Base-by-base conservation (phyloP, 768 basidiomycete genomes). In the Pholiota molesta region DNA sequence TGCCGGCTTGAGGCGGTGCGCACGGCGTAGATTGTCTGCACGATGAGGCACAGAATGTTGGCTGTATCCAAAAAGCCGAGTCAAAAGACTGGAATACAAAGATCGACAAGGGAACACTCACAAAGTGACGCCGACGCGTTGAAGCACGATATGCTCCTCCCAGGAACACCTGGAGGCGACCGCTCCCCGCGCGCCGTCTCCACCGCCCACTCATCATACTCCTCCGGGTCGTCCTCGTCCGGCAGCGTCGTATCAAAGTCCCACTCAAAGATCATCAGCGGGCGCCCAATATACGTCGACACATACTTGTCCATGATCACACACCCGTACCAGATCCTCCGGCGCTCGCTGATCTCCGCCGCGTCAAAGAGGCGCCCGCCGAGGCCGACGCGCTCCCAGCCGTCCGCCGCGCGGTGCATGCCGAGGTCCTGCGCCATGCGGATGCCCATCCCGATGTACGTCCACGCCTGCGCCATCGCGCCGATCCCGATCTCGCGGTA, bases 391-490 rank as follows among this genome's bases (percentile, higher is more conserved):
- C 87, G 75, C 19, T 83, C 82, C 92, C 92, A 94, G 29, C 87
- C 86, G 69, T 94, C 92, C 31, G 93, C 90, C 65, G 82, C 83
- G 37, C 91, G 83, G 69, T 94, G 92, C 83, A 94, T 85, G 8
- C 92, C 92, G 58, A 94, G 73, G 73, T 94, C 92, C 74, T 93
- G 92, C 16, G 92, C 92, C 92, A 95, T 94, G n/a, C 94, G 83
- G 39, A 95, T 88, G 0, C 90, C 93, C 89, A 93, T 91, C 11
- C 94, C 93, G 19, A 88, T 83, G 69, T 90, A 93, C 10, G 87
- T 83, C 94, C 94, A 96, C 33, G 91, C 89, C 73, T 90, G 86
- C 8, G 90, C 89, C 93, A 95, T 96, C 17, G 91, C 86, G 49
- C 92, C 94, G 61, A 94, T 91, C 2, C 94, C 94, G 44, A 94